Percentiles rank a stretch among this genome's conserved stretches.
These are phyloP conservation scores for Calonectria montana DNA, from an alignment of 2,329 filamentous ascomycete genomes.

Conservation along the genomic window DNA sequence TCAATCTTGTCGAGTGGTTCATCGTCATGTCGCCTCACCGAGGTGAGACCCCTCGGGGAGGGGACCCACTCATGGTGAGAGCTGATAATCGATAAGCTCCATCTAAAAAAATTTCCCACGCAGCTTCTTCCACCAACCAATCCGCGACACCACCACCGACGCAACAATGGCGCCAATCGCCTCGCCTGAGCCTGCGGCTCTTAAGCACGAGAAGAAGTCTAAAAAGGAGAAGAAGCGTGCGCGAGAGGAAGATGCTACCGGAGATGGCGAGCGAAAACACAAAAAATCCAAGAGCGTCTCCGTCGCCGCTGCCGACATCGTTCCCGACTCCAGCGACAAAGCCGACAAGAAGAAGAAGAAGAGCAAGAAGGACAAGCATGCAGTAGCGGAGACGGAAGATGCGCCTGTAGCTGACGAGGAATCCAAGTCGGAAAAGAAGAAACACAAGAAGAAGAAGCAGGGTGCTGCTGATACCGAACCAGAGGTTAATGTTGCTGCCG, in stretches of 20 bases:
- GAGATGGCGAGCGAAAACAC: constrained; percentile 57
- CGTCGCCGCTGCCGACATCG: constrained; percentile 30
- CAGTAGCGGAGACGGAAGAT: constrained; percentile 14
- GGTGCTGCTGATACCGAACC: constrained; percentile 30
- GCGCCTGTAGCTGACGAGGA: constrained; percentile 26
- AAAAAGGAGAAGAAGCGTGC: constrained; percentile 60
- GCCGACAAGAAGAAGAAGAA: constrained; percentile 48
- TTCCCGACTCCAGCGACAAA: constrained; percentile 45
- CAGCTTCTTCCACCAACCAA: constrained; percentile 26
- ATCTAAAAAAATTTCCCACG: constrained; percentile 39
- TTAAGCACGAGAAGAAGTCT: constrained; percentile 53
- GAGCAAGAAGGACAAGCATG: constrained; percentile 43
- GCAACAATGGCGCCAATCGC: constrained; percentile 49
- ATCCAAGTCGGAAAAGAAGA: constrained; percentile 40
- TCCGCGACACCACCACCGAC: constrained; percentile 25
- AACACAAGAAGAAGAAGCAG: constrained; percentile 47
- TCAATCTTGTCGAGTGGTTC: neutral
- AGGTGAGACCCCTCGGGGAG: constrained; percentile 23
- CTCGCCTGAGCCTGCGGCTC: constrained; percentile 43
- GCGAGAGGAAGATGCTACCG: constrained; percentile 55
- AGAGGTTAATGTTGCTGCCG: constrained; percentile 18
- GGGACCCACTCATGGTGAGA: neutral
- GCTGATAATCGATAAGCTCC: constrained; percentile 33
- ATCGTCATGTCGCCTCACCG: neutral
- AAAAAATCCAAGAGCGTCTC: constrained; percentile 63